Base-by-base conservation (phyloP, 768 basidiomycete species). In the Amanita inopinata region DNA sequence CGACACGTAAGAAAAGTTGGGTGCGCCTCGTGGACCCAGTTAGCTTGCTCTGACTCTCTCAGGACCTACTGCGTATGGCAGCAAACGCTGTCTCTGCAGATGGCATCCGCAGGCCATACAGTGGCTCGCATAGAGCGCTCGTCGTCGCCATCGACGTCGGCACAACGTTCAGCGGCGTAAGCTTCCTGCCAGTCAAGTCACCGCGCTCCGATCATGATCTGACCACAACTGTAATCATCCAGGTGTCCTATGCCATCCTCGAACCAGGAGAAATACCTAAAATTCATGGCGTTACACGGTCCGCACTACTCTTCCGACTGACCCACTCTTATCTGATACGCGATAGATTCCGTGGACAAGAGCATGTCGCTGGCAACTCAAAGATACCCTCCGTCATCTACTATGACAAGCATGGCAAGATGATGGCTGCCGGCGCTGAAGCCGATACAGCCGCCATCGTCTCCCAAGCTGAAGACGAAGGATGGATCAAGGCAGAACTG, bases 341-440 rank as follows among this genome's bases (percentile, higher is more conserved):
- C n/a, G n/a, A n/a, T 48, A 86, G 84, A 45, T 88, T 86, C 45
- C 84, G 84, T 6, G 85, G 84, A 12, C 85, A 87, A 60, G 85
- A 88, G 60, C 83, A 88, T 69, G 82, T 85, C 36, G 83, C 80
- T 10, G 84, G 84, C 28, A 88, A 86, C 57, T 79, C 81, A 45
- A 88, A 88, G 64, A 87, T 88, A 53, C 84, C 84, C 28, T 78
- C 84, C 17, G 58, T 82, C 18, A 73, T 88, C 60, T 87, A 77
- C 56, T 87, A 87, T 51, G 80, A 87, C 53, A 66, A 61, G 49
- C 56, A 67, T 34, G 84, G 84, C 4, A 66, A 59, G 47, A 70
- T 86, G 67, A 76, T 73, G 61, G 79, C 73, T 32, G 83, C 82
- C 3, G 83, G 85, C 6, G 84, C 85, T 46, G 85, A 87, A 58